These are phyloP conservation scores for Beauveria scarabaeidicola DNA, from an alignment of 2,329 filamentous ascomycete genomes.

Conservation along the genomic window DNA sequence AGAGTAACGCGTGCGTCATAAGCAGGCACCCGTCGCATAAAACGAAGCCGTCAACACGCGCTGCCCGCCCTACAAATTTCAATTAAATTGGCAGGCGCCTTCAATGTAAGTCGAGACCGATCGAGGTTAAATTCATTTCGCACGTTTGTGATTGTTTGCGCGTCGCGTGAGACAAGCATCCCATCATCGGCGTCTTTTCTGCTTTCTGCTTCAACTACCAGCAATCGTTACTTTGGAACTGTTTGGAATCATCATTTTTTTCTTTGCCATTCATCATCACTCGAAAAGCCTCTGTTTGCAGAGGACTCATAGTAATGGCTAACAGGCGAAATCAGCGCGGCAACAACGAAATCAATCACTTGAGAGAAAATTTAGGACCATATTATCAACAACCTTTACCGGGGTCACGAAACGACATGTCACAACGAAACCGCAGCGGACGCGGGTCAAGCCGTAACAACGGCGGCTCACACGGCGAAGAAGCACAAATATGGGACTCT, in stretches of 20 bases:
- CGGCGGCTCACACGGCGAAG: conserved; percentile 34
- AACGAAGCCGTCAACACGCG: neutral
- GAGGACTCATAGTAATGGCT: conserved; percentile 12
- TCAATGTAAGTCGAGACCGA: conserved; percentile 8
- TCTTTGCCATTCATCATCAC: neutral
- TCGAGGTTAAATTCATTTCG: neutral
- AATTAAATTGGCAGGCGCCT: conserved; percentile 2
- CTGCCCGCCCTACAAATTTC: neutral
- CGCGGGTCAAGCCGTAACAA: conserved; percentile 37
- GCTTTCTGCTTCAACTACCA: neutral
- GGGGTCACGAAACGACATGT: conserved; percentile 26
- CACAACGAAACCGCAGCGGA: conserved; percentile 36
- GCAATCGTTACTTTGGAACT: neutral
- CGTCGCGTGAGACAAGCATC: neutral
- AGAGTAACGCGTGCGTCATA: neutral
- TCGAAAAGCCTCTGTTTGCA: neutral
- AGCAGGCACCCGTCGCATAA: neutral
- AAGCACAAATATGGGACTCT: conserved; percentile 34
- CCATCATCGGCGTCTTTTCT: neutral
- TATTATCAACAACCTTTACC: conserved; percentile 4
- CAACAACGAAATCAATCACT: conserved; percentile 9
- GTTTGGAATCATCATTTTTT: neutral
- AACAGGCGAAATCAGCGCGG: conserved; percentile 11
- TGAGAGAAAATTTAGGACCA: conserved; percentile 11
- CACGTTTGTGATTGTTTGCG: neutral